These are phyloP conservation scores for Cladosporium sp. DNA, from an alignment of 2,329 filamentous ascomycete species.

Conservation along the genomic window DNA sequence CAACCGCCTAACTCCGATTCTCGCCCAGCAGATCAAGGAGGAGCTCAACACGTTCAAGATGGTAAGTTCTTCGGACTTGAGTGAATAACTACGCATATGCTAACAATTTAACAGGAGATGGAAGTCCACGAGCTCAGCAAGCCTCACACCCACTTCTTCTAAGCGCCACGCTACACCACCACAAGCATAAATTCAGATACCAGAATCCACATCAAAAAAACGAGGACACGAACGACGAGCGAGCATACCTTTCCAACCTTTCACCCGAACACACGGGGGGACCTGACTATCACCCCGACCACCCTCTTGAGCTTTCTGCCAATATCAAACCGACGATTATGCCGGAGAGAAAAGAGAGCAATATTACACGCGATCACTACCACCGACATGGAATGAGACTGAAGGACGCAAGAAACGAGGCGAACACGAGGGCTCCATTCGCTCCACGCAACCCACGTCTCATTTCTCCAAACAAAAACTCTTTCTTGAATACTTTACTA, in stretches of 20 bases:
- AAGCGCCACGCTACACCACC: constrained; percentile 41
- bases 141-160: constrained; percentile 99
- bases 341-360: background rate
- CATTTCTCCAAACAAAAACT: background rate
- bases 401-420: background rate
- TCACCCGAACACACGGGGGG: background rate
- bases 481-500: constrained; percentile 14
- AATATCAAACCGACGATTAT: background rate
- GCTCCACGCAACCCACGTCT: background rate
- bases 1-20: constrained; percentile 93
- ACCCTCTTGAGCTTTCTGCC: background rate
- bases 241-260: background rate
- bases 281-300: background rate
- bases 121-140: constrained; percentile 99
- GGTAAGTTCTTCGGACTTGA: constrained; percentile 54
- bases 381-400: background rate
- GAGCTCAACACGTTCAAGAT: constrained; percentile 99
- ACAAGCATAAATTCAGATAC: constrained; percentile 7
- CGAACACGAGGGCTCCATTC: background rate
- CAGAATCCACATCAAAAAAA: constrained; percentile 4
- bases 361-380: background rate
- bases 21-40: constrained; percentile 99
- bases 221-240: constrained; percentile 10
- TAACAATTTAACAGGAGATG: constrained; percentile 76
- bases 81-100: constrained; percentile 19